A percentile compares a stretch with the other conserved stretches of the same genome.
Evolutionary conservation across 257 asterid species (phyloP).

Genomic region (Knoxia roxburghii): DNA sequence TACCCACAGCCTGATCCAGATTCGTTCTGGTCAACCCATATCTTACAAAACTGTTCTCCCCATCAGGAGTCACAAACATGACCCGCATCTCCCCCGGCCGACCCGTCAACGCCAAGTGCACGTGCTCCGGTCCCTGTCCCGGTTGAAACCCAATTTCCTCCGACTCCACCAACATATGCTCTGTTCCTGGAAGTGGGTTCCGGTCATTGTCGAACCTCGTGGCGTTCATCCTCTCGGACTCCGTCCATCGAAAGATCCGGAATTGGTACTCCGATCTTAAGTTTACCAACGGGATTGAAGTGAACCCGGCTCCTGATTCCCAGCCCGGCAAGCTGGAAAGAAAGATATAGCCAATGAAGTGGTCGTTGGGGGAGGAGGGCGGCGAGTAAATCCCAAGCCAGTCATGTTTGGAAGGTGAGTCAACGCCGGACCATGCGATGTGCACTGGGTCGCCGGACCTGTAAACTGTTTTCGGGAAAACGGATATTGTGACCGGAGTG

Average conservation of each 20-base stretch:
- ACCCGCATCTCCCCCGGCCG: conserved; percentile 72
- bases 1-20: conserved; percentile 35
- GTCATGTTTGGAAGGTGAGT: conserved; percentile 50
- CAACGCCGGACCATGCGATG: conserved; percentile 57
- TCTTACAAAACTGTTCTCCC: conserved; percentile 48
- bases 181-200: conserved; percentile 71
- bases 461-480: conserved; percentile 38
- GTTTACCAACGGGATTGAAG: conserved; percentile 60
- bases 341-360: conserved; percentile 66
- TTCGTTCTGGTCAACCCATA: conserved; percentile 42
- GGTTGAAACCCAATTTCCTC: conserved; percentile 38
- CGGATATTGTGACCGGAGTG: conserved; percentile 36
- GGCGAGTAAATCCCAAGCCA: conserved; percentile 88
- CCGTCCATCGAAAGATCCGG: conserved; percentile 71
- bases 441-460: conserved; percentile 57
- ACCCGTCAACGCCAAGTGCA: conserved; percentile 75
- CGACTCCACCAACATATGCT: conserved; percentile 53
- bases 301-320: conserved; percentile 70
- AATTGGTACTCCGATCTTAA: conserved; percentile 62
- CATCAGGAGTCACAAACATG: conserved; percentile 75
- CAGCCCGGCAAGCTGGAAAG: conserved; percentile 54
- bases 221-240: conserved; percentile 44
- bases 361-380: conserved; percentile 37
- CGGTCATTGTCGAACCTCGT: conserved; percentile 58
- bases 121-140: conserved; percentile 73